Conservation (phyloP, 1,139 yeast species). For the Tardiomyces depauwii region DNA sequence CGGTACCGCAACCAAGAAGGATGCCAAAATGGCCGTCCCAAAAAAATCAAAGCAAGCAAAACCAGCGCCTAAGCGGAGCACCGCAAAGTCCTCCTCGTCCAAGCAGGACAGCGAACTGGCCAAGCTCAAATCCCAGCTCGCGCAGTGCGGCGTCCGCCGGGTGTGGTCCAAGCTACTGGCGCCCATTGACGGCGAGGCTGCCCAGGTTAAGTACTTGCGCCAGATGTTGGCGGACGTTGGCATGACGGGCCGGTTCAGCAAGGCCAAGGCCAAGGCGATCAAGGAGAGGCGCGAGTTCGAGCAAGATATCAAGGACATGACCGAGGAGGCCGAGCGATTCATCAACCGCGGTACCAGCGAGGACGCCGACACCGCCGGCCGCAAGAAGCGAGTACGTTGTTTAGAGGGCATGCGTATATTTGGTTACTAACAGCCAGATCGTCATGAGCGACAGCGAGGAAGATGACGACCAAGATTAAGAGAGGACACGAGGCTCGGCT, state of each 20-base stretch:
- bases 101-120: conserved; percentile 12
- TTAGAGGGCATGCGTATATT: background rate
- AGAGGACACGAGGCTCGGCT: no score
- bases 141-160: conserved; percentile 19
- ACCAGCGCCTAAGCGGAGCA: background rate
- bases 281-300: conserved; percentile 29
- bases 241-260: conserved; percentile 19
- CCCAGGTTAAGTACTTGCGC: conserved; percentile 12
- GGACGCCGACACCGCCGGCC: background rate
- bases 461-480: no score
- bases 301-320: conserved; percentile 22
- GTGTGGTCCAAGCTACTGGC: conserved; percentile 15
- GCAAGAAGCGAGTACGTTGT: background rate
- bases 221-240: conserved; percentile 15
- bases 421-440: background rate
- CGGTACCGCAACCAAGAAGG: background rate
- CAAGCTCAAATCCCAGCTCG: conserved; percentile 15
- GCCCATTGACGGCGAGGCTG: conserved; percentile 13
- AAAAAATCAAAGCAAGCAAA: background rate
- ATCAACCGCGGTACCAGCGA: background rate
- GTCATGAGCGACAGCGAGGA: background rate
- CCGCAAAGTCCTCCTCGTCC: conserved; percentile 1
- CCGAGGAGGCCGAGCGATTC: conserved; percentile 1
- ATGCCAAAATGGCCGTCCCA: background rate
- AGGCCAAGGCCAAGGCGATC: conserved; percentile 25